Percentiles rank a stretch among this genome's conserved stretches.
Conservation (phyloP, 2,329 filamentous ascomycete species). For the Mycosphaerella sp. region DNA sequence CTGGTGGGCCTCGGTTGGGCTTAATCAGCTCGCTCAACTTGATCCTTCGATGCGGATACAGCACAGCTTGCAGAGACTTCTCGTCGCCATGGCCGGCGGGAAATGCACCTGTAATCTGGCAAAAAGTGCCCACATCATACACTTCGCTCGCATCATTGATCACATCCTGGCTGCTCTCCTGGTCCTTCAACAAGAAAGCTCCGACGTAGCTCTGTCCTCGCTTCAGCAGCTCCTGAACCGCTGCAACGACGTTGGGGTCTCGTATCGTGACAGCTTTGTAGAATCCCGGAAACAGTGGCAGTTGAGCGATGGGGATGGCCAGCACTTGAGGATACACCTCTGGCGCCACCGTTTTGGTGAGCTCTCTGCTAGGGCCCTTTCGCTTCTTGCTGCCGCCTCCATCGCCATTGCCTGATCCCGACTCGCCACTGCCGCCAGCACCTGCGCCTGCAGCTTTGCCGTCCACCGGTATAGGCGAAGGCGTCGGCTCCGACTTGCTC, state of each 20-base stretch:
- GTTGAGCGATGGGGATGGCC: slow-evolving; percentile 89
- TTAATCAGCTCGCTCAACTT: slow-evolving; percentile 78
- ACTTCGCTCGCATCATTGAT: slow-evolving; percentile 89
- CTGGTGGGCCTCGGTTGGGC: slow-evolving; percentile 48
- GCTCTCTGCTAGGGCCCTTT: slow-evolving; percentile 60
- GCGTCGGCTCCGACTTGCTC: slow-evolving; percentile 44
- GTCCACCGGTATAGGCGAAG: slow-evolving; percentile 48
- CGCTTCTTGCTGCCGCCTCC: slow-evolving; percentile 66
- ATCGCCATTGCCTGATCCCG: slow-evolving; percentile 35
- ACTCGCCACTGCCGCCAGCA: slow-evolving; percentile 43
- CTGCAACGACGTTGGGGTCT: slow-evolving; percentile 82
- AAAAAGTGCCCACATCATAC: slow-evolving; percentile 93
- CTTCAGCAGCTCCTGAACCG: slow-evolving; percentile 95
- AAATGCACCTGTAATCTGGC: slow-evolving; percentile 94
- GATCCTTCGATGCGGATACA: slow-evolving; percentile 94
- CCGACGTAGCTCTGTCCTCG: slow-evolving; percentile 95
- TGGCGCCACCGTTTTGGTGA: slow-evolving; percentile 83
- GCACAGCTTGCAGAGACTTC: slow-evolving; percentile 72
- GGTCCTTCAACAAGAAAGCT: slow-evolving; percentile 94
- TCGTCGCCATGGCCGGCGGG: slow-evolving; percentile 75
- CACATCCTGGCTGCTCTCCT: slow-evolving; percentile 85
- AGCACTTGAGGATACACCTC: slow-evolving; percentile 97
- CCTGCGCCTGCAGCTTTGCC: slow-evolving; percentile 55
- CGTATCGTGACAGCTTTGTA: slow-evolving; percentile 98
- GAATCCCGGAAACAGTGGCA: slow-evolving; percentile 92